Evolutionary conservation across 441 rosid species (phyloP), one percentile per base, ranked within the genome.

Genomic region (Erysimum cheiri): DNA sequence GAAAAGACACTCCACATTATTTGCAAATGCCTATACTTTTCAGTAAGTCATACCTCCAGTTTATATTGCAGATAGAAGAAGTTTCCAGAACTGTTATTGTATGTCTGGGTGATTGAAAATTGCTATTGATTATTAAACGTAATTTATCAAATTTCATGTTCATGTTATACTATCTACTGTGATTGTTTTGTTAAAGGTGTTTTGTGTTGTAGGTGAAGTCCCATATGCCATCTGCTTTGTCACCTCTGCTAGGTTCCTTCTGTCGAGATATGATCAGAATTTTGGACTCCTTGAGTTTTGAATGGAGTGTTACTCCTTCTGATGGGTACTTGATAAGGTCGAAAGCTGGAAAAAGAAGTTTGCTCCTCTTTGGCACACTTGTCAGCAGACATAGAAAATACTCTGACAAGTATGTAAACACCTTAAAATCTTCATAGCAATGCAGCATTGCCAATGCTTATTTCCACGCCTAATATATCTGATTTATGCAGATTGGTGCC

Each of bases 311-410:
- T 64, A 62, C 73, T 69, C 47, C 73, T 61, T 82, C 82, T 65
- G 85, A 81, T 65, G 83, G 81, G 70, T 67, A 81, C 70, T 24
- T 65, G 65, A 67, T 84, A 71, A 84, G 90, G 78, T 71, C 83
- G 78, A 92, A 89, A 78, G 75, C 89, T 75, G 96, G 85, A 67
- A 92, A 92, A 77, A 89, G 96, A 77, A 81, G 86, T 76, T 83
- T 89, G 83, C 87, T 81, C 67, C 81, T 92, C 76, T 92, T 92
- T 75, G 79, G 85, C 81, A 66, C 83, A 53, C 81, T 92, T 71
- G 80, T 87, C 54, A 92, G 90, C 69, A 83, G 94, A 53, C 98
- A 92, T 49, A 87, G 98, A 74, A 89, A 88, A 73, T 82, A 82
- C 80, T 84, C 89, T 73, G 93, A 92, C 72, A 89, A 82, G 98